Evolutionary conservation across 1,139 yeast species (phyloP).

Genomic region (Hyphopichia fennica): DNA sequence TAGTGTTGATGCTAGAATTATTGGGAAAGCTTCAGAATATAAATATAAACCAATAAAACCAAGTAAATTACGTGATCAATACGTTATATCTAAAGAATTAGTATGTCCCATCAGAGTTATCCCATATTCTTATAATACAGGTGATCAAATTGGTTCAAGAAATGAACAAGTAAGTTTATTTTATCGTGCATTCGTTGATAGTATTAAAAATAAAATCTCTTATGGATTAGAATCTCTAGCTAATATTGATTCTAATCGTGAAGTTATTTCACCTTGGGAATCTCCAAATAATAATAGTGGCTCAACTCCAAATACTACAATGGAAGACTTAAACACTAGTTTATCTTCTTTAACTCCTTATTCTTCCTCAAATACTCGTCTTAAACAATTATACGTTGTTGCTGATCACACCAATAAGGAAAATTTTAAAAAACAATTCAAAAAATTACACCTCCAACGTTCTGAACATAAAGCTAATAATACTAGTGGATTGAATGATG

Average conservation of each 20-base stretch:
- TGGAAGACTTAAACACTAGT: constrained; percentile 1
- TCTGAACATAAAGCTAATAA: neutral
- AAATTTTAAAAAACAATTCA: constrained; percentile 15
- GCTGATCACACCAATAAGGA: constrained; percentile 19
- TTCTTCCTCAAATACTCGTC: constrained; percentile 14
- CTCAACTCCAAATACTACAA: constrained; percentile 8
- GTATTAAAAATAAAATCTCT: constrained; percentile 30
- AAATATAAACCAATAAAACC: constrained; percentile 10
- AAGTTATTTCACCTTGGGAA: neutral
- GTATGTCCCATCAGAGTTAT: constrained; percentile 36
- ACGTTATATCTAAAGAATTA: constrained; percentile 39
- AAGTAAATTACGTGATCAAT: constrained; percentile 23
- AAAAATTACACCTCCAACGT: neutral
- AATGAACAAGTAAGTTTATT: constrained; percentile 25
- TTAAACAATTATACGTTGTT: constrained; percentile 34
- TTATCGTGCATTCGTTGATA: constrained; percentile 38
- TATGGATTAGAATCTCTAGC: constrained; percentile 23
- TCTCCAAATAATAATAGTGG: neutral
- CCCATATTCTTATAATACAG: constrained; percentile 24
- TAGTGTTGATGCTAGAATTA: constrained; percentile 42
- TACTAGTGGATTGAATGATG: constrained; percentile 3
- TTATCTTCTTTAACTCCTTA: neutral
- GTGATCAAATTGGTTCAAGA: constrained; percentile 16
- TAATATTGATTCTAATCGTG: neutral
- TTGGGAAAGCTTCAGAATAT: constrained; percentile 44